Conservation (phyloP, 495 filamentous ascomycete species). For the Aspergillus wentii region DNA sequence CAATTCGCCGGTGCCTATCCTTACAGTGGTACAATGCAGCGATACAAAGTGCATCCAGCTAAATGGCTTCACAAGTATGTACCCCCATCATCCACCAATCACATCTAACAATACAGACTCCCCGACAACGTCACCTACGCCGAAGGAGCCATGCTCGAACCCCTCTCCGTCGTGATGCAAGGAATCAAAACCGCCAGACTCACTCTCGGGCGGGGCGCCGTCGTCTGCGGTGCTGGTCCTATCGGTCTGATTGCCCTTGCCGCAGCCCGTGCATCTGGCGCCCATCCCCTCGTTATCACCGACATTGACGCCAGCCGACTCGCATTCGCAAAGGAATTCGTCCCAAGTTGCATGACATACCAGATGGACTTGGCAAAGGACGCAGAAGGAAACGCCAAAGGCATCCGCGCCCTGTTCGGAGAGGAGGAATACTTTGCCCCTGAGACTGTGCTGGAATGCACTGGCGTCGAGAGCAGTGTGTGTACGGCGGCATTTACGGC, state of each 20-base stretch:
- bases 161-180: conserved; percentile 71
- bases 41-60: conserved; percentile 63
- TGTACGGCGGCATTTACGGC: conserved; percentile 51
- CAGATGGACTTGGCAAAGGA: conserved; percentile 40
- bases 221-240: conserved; percentile 73
- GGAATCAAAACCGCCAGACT: conserved; percentile 55
- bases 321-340: conserved; percentile 54
- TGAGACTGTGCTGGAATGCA: conserved; percentile 57
- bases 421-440: conserved; percentile 45
- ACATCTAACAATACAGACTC: conserved; percentile 23
- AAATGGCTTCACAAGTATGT: conserved; percentile 45
- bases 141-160: conserved; percentile 70
- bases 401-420: conserved; percentile 48
- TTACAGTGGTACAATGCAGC: conserved; percentile 50
- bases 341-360: conserved; percentile 50
- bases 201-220: conserved; percentile 44
- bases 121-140: conserved; percentile 57
- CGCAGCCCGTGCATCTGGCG: conserved; percentile 54
- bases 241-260: conserved; percentile 66
- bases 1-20: conserved; percentile 62
- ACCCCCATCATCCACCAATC: not conserved
- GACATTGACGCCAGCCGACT: conserved; percentile 54
- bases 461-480: conserved; percentile 57
- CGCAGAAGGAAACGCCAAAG: conserved; percentile 45
- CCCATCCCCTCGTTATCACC: conserved; percentile 59